Percentiles rank a stretch among this genome's conserved stretches.
Evolutionary conservation across 108 stramenopile genomes (phyloP).

Genomic region (Cafeteria roenbergensis): DNA sequence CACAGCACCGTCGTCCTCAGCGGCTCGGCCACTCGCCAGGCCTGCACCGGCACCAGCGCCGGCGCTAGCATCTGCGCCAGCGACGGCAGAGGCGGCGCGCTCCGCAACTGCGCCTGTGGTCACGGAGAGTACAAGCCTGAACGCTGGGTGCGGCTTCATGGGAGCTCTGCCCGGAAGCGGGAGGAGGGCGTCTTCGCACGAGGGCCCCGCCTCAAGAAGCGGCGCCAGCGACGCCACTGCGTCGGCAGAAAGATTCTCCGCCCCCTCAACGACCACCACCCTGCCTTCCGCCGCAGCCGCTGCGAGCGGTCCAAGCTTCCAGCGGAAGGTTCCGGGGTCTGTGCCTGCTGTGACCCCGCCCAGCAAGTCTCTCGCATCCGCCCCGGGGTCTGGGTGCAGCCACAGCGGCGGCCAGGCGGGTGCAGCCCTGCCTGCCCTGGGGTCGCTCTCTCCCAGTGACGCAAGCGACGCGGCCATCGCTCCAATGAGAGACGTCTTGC

Average conservation of each 20-base stretch:
- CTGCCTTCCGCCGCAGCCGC: conserved; percentile 66
- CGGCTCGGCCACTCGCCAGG: too few species aligned
- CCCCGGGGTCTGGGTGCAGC: conserved; percentile 89
- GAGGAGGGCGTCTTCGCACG: conserved; percentile 54
- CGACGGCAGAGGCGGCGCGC: conserved; percentile 29
- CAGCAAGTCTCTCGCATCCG: conserved; percentile 81
- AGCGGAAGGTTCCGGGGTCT: conserved; percentile 48
- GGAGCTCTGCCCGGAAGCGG: conserved; percentile 55
- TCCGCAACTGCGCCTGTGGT: conserved; percentile 8
- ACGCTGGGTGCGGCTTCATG: conserved; percentile 59
- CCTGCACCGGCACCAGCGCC: conserved; percentile 43
- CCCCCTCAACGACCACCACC: conserved; percentile 92
- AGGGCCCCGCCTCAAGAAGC: conserved; percentile 75
- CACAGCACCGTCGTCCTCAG: too few species aligned
- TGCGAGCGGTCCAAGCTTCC: conserved; percentile 49
- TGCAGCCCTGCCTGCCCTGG: too few species aligned
- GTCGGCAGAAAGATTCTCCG: conserved; percentile 78
- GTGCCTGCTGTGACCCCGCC: conserved; percentile 87
- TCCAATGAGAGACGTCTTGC: too few species aligned
- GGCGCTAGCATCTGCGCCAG: not conserved
- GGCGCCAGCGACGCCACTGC: conserved; percentile 80
- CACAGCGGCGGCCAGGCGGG: too few species aligned
- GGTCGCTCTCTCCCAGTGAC: too few species aligned
- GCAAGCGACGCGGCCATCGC: too few species aligned
- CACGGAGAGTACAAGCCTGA: conserved; percentile 65